Evolutionary conservation across 106 monocot species (phyloP).

Genomic region (Acorus calamus): DNA sequence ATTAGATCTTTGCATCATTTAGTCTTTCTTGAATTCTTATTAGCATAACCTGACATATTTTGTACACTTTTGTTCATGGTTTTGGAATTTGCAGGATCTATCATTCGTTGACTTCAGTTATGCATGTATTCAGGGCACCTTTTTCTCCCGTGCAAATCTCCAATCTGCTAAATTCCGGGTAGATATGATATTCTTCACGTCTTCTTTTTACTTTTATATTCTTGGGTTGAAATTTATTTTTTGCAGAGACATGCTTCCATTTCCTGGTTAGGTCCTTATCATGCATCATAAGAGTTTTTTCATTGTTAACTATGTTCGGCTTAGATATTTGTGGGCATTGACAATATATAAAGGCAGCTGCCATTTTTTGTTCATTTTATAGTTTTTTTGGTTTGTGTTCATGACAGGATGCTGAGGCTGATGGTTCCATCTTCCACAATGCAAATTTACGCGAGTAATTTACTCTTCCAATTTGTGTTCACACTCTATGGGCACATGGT

Average conservation of each 20-base stretch:
- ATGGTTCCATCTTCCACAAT: slow-evolving; percentile 61
- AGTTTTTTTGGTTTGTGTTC: slow-evolving; percentile 3
- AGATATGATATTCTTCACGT: not conserved
- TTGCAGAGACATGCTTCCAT: not conserved
- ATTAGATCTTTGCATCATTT: no score
- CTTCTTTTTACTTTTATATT: no score
- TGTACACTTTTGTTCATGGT: not conserved
- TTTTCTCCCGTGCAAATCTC: slow-evolving; percentile 70
- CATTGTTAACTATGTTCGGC: not conserved
- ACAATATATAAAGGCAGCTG: no score
- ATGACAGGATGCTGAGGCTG: slow-evolving; percentile 71
- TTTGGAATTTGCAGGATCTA: slow-evolving; percentile 51
- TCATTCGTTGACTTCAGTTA: slow-evolving; percentile 76
- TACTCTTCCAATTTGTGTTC: slow-evolving; percentile 8
- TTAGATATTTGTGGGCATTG: no score
- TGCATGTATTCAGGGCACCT: slow-evolving; percentile 61
- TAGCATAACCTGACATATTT: not conserved
- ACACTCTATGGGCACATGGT: not conserved
- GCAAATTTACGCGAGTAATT: slow-evolving; percentile 97
- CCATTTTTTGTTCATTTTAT: not conserved
- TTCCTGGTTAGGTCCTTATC: not conserved
- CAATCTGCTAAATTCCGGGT: slow-evolving; percentile 83
- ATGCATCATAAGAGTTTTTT: not conserved
- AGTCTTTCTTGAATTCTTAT: no score
- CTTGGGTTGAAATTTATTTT: not conserved